Evolutionary conservation across 495 filamentous ascomycete species (phyloP), one percentile per base, ranked within the genome.

Genomic region (Bacidia rubella): DNA sequence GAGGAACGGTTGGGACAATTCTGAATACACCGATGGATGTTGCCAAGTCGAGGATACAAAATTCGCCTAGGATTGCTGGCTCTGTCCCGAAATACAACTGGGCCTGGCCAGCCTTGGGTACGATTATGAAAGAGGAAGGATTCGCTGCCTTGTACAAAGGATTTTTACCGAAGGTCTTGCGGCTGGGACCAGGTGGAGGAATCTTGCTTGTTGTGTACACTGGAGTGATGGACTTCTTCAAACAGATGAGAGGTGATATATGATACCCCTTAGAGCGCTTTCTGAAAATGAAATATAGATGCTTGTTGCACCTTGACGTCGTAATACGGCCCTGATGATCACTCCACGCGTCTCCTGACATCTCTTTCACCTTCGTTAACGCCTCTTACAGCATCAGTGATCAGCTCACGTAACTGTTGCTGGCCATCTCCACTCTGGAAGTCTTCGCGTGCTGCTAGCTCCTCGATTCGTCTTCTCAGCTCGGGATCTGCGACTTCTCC

Each of bases 1-100:
- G 92, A 65, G 92, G 92, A 56, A 95, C 87, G 3, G 76, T 93
- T 23, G 92, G 92, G 61, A 98, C 92, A 2, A 74, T 98, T 32
- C 64, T 98, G 58, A 98, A 98, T 71, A 98, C 92, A 11, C 90
- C 92, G 4, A 82, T 95, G 79, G 92, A 98, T 63, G 92, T 98
- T 15, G 89, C 97, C 67, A 98, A 98, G 77, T 89, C 84, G 25
- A 82, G 92, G 24, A 97, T 98, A 62, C 92, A 98, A 68, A 97
- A 97, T 71, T 85, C 75, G 49, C 72, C 84, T 59, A 89, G 84
- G 68, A 71, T 95, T 20, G 65, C 85, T 42, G 93, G 92, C 17
- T 70, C 77, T 47, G 68, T 78, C 19, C 85, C 83, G 57, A 98
- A 97, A 75, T 98, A 98, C 70, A 95, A 95, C 74, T 98, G 92